Conservation (phyloP, 306 rosid species). For the Cercis canadensis region DNA sequence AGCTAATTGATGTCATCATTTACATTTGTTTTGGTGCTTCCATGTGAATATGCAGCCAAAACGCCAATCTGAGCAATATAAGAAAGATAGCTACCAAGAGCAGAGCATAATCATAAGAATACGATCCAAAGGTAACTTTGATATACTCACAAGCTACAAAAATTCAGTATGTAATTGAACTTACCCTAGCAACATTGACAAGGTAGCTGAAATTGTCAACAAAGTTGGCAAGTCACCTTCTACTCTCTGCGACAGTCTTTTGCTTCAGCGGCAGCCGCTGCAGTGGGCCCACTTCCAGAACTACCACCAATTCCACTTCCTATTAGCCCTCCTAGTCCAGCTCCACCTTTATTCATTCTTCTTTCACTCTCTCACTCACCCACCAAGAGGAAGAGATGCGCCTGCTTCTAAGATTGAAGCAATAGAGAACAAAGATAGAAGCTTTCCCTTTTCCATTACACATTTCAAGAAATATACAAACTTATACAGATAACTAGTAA, state of each 20-base stretch:
- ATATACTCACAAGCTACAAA: background rate
- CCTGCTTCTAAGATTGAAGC: too few relatives aligned
- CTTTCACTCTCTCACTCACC: too few relatives aligned
- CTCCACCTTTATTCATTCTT: slow-evolving; percentile 61
- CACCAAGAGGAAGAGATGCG: too few relatives aligned
- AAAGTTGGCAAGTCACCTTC: slow-evolving; percentile 68
- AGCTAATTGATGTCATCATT: too few relatives aligned
- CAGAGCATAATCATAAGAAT: background rate
- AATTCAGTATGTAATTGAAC: slow-evolving; percentile 5
- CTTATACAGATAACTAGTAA: too few relatives aligned
- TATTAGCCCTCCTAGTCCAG: slow-evolving; percentile 36
- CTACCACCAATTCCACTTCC: slow-evolving; percentile 39
- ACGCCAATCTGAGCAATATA: too few relatives aligned
- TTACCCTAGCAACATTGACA: slow-evolving; percentile 82
- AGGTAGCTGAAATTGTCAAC: slow-evolving; percentile 92
- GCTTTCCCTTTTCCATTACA: too few relatives aligned
- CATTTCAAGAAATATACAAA: too few relatives aligned
- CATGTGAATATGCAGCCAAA: too few relatives aligned
- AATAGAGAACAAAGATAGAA: too few relatives aligned
- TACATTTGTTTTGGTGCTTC: too few relatives aligned
- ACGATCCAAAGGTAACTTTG: background rate
- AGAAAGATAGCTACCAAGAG: too few relatives aligned
- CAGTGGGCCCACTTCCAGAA: slow-evolving; percentile 61
- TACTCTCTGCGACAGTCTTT: slow-evolving; percentile 72
- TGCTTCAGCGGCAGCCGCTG: slow-evolving; percentile 65